These are phyloP conservation scores for Fusarium secorum DNA, from an alignment of 2,329 filamentous ascomycete species.

Conservation along the genomic window DNA sequence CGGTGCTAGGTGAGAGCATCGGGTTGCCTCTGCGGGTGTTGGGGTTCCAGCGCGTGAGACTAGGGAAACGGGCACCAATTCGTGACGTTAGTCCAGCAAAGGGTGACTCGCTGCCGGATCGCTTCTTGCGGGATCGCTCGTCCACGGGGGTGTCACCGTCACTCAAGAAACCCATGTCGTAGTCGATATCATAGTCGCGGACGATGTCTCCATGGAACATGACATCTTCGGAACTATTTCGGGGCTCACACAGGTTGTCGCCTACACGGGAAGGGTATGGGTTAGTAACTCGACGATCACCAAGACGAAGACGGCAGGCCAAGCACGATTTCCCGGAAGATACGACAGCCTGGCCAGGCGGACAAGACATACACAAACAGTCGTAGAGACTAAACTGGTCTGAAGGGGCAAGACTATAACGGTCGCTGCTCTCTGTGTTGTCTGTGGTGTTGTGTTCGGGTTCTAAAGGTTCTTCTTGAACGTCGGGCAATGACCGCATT, in stretches of 20 bases:
- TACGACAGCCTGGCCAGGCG: slow-evolving; percentile 4
- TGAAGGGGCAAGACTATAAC: slow-evolving; percentile 54
- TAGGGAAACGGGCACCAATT: slow-evolving; percentile 68
- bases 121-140: slow-evolving; percentile 62
- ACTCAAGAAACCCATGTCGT: slow-evolving; percentile 72
- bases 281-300: slow-evolving; percentile 23
- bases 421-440: slow-evolving; percentile 48
- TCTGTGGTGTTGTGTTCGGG: slow-evolving; percentile 58
- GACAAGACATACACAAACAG: slow-evolving; percentile 74
- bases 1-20: slow-evolving; percentile 73
- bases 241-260: slow-evolving; percentile 68
- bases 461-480: slow-evolving; percentile 83
- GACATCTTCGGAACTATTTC: slow-evolving; percentile 53
- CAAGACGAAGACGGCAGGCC: neutral
- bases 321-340: slow-evolving; percentile 5
- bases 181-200: slow-evolving; percentile 62
- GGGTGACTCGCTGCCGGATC: slow-evolving; percentile 64
- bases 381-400: slow-evolving; percentile 62
- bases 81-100: slow-evolving; percentile 70
- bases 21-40: slow-evolving; percentile 54
- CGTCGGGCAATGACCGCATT: slow-evolving; percentile 77
- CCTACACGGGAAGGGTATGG: slow-evolving; percentile 52
- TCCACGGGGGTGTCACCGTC: slow-evolving; percentile 64
- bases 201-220: slow-evolving; percentile 49
- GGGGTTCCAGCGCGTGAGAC: slow-evolving; percentile 60